Base-by-base conservation (phyloP, 257 asterid genomes). In the Solanum etuberosum region DNA sequence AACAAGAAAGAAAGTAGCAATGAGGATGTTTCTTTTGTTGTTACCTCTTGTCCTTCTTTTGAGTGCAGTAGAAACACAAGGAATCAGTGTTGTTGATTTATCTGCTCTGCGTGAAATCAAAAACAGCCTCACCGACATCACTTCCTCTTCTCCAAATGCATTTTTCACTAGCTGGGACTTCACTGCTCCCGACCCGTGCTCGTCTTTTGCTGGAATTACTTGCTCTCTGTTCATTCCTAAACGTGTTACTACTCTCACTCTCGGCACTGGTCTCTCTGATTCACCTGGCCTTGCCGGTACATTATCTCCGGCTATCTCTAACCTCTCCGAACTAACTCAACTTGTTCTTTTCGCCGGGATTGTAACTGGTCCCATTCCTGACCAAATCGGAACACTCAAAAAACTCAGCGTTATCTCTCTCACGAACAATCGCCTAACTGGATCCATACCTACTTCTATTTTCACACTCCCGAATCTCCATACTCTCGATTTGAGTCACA, bases 121-220 rank as follows among this genome's bases (percentile, higher is more conserved):
- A 48, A 86, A 91, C 90, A 83, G 93, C 87, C 94, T 95, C 72
- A 89, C 94, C 57, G 97, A 93, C 78, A 61, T 94, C 2, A 92
- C 93, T 76, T 20, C 92, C 65, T 29, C 91, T 68, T 37, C 93
- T 20, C 32, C 92, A 83, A 40, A 91, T 57, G 87, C 63, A 13
- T 95, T 94, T 92, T 93, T 95, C 88, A 87, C 97, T 51, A 85
- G 86, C 63, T 95, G 98, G 98, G 89, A 95, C 85, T 95, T 95
- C 92, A 88, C 91, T 86, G 20, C 89, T 74, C 86, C 90, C 1
- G 95, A 93, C 90, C 98, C 98, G 57, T 95, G 98, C 90, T 54
- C 91, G 37, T 78, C 97, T 87, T 93, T 94, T 86, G 87, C 97
- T 87, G 98, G 98, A 78, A 86, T 94, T 38, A 92, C 95, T 72